A percentile compares a stretch with the other conserved stretches of the same genome.
Evolutionary conservation across 129 eudicot species (phyloP).

Genomic region (Solidago caesia): DNA sequence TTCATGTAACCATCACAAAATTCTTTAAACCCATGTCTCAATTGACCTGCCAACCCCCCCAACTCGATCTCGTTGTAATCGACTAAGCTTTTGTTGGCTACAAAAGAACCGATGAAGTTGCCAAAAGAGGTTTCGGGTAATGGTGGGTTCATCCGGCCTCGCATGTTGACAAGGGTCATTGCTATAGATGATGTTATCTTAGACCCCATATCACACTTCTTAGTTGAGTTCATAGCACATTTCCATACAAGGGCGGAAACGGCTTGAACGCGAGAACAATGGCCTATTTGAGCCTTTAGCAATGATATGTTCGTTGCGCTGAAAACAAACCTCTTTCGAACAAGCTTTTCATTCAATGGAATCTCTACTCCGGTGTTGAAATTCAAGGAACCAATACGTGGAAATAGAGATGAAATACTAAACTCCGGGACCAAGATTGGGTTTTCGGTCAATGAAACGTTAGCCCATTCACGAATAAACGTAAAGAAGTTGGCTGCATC

Average conservation of each 20-base stretch:
- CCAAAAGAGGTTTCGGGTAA: constrained; percentile 33
- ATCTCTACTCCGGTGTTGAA: constrained; percentile 21
- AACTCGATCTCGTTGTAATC: constrained; percentile 19
- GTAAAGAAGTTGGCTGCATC: constrained; percentile 24
- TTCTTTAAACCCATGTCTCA: constrained; percentile 30
- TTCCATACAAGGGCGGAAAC: constrained; percentile 30
- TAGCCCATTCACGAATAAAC: constrained; percentile 39
- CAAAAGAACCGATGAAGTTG: constrained; percentile 32
- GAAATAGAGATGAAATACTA: constrained; percentile 14
- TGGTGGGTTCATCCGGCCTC: constrained; percentile 29
- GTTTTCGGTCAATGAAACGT: constrained; percentile 5
- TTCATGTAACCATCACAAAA: constrained; percentile 30
- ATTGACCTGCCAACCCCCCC: constrained; percentile 4
- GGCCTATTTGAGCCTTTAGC: constrained; percentile 21
- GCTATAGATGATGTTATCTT: constrained; percentile 12
- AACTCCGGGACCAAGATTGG: constrained; percentile 19
- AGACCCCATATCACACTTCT: neutral
- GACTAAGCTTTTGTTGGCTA: constrained; percentile 13
- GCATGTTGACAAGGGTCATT: constrained; percentile 31
- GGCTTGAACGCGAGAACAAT: constrained; percentile 35
- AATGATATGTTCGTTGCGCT: constrained; percentile 16
- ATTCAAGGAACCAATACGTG: constrained; percentile 16
- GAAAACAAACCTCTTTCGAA: constrained; percentile 32
- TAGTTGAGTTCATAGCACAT: constrained; percentile 31
- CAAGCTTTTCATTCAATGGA: constrained; percentile 7